Evolutionary conservation across 495 filamentous ascomycete species (phyloP), one percentile per base, ranked within the genome.

Genomic region (Cryomyces antarcticus): DNA sequence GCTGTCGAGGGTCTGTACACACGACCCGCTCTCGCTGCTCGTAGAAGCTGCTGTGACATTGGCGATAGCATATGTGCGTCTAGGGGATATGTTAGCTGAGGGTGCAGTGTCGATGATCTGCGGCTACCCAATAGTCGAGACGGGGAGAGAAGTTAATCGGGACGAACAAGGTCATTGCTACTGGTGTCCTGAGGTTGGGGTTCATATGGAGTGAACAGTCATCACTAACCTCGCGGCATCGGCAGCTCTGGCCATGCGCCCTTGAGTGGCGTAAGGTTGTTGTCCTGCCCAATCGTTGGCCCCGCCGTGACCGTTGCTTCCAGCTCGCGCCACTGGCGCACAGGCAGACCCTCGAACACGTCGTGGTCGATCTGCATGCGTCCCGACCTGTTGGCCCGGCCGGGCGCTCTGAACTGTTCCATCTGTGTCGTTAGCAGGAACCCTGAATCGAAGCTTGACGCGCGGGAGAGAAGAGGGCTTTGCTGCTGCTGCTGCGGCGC

Each of bases 261-360:
- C 48, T 82, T 73, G 4, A 64, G 57, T 27, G 57, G 63, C 69
- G 40, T n/a, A 24, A 24, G 17, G 17, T 24, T 24, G 17, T 24
- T 24, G 40, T 12, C 17, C 33, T 46, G 48, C 41, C 73, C 80
- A 49, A 92, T 60, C 31, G 67, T 80, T 73, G 59, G 61, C 65
- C 52, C 78, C 71, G 43, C 74, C 36, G 7, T 28, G 10, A 28
- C 10, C 30, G 41, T 46, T 27, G 45, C 37, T 24, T 31, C 6
- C 5, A 35, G 43, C 30, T 54, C 73, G 45, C 78, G 73, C 84
- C 87, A 97, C 68, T 92, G 82, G 45, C 87, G 80, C 39, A 97
- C 76, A 13, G 89, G 89, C 5, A 97, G 68, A 37, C 89, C 86
- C 60, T 96, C 88, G 48, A 93, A 89, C 51, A 95, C 76, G 66